Base-by-base conservation (phyloP, 208 protist species). In the Acanthamoeba royreba region DNA sequence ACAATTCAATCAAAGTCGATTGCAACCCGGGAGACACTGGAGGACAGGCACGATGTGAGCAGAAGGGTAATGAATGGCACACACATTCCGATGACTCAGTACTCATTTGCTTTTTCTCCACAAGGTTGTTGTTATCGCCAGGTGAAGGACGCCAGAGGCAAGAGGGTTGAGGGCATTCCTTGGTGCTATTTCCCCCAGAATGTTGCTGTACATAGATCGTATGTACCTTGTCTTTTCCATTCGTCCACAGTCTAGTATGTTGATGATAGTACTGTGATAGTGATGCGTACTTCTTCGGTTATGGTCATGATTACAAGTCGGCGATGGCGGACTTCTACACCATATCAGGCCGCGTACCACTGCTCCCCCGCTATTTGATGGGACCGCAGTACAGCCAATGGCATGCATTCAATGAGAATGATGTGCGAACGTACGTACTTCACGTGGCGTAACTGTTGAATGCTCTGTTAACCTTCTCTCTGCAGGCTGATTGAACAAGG, bases 381-480 rank as follows among this genome's bases (percentile, higher is more conserved):
- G 72, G 72, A 11, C 72, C 72, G 22, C 72, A 83, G 42, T 83
- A 83, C 72, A 83, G 72, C 43, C 72, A 83, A 31, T 83, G 72
- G 72, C 72, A 83, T 31, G 72, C 72, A 1, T 83, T 83, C 43
- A 83, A 83, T 31, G 72, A 83, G 25, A 2, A 83, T n/a, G 72
- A 83, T 31, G 38, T 83, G n/a, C 72, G 72, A 38, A 53, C 72
- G 72, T 79, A 79, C 38, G 66, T 1, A 43, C 5, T n/a, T n/a
- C n/a, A n/a, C n/a, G n/a, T n/a, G n/a, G n/a, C n/a, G n/a, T n/a
- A n/a, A n/a, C n/a, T n/a, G n/a, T n/a, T n/a, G n/a, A n/a, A n/a
- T n/a, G n/a, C n/a, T n/a, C n/a, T n/a, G n/a, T n/a, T n/a, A n/a
- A n/a, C n/a, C n/a, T n/a, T n/a, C n/a, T n/a, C n/a, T n/a, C n/a